Evolutionary conservation across 148 eudicot genomes (phyloP).

Genomic region (Salicornia ramosissima): DNA sequence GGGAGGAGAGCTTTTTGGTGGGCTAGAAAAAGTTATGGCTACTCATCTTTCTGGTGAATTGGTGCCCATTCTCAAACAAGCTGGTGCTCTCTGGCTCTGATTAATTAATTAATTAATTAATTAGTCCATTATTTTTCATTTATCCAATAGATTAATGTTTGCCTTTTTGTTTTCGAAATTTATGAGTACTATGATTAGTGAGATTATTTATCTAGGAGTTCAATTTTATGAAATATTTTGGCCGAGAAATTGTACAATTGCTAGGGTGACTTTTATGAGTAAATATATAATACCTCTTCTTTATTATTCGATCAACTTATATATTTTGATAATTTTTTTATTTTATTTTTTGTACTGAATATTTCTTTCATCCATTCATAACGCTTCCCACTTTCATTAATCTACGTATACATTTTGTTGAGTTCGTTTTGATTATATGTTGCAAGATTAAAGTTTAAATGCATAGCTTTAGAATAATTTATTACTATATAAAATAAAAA

Average conservation of each 20-base stretch:
- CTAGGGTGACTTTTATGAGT: neutral
- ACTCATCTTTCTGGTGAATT: slow-evolving; percentile 81
- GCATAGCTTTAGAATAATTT: too few relatives aligned
- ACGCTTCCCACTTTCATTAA: too few relatives aligned
- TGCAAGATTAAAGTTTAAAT: too few relatives aligned
- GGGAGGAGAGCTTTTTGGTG: slow-evolving; percentile 75
- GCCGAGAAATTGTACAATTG: neutral
- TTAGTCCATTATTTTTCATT: neutral
- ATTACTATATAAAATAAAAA: too few relatives aligned
- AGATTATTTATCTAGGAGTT: neutral
- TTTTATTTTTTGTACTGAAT: too few relatives aligned
- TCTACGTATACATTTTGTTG: too few relatives aligned
- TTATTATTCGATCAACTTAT: too few relatives aligned
- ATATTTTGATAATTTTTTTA: too few relatives aligned
- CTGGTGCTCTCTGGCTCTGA: slow-evolving; percentile 81
- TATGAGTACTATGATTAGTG: neutral
- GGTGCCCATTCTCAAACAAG: slow-evolving; percentile 65
- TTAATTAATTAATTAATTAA: too few relatives aligned
- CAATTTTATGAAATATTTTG: neutral
- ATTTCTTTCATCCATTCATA: too few relatives aligned
- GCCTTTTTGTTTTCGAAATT: neutral
- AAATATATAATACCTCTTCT: neutral
- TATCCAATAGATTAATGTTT: too few relatives aligned
- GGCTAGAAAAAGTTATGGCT: slow-evolving; percentile 64
- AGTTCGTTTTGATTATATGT: too few relatives aligned